Evolutionary conservation across 1,284 basidiomycete genomes (phyloP).

Genomic region (Cystobasidium sp.): DNA sequence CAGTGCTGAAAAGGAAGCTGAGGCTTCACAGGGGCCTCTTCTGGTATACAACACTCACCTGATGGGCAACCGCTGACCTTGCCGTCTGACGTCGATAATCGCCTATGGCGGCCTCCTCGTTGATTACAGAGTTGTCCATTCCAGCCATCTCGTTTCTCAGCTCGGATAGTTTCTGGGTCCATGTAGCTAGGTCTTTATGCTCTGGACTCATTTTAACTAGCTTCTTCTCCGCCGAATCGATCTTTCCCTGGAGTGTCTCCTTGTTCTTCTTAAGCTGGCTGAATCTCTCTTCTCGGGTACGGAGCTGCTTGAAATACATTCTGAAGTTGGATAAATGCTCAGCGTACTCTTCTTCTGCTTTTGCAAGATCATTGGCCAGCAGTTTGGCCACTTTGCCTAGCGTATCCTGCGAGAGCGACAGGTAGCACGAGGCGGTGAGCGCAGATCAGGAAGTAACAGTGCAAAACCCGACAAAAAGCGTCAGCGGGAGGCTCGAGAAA

Average conservation of each 20-base stretch:
- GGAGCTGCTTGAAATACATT: constrained; percentile 53
- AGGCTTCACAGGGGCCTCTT: neutral
- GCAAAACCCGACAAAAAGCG: no score
- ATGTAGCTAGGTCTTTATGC: constrained; percentile 52
- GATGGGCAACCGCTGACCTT: constrained; percentile 45
- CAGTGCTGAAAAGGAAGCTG: neutral
- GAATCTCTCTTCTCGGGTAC: constrained; percentile 53
- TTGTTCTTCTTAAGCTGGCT: constrained; percentile 50
- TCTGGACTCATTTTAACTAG: constrained; percentile 55
- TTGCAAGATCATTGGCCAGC: constrained; percentile 50
- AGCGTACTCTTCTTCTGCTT: constrained; percentile 50
- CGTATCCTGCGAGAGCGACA: constrained; percentile 48
- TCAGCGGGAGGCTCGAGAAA: neutral
- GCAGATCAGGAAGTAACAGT: neutral
- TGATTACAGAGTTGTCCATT: constrained; percentile 52
- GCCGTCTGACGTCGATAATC: constrained; percentile 49
- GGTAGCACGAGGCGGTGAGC: neutral
- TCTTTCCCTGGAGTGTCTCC: constrained; percentile 51
- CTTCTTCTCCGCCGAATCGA: constrained; percentile 52
- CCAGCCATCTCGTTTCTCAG: constrained; percentile 53
- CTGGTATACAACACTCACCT: constrained; percentile 14
- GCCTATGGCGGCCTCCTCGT: constrained; percentile 51
- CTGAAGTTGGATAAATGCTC: constrained; percentile 53
- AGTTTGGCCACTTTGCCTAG: constrained; percentile 52
- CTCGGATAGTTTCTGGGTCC: constrained; percentile 49